These are phyloP conservation scores for Spinellus fusiger DNA, from an alignment of 192 early-diverging fungal genomes.

Conservation along the genomic window DNA sequence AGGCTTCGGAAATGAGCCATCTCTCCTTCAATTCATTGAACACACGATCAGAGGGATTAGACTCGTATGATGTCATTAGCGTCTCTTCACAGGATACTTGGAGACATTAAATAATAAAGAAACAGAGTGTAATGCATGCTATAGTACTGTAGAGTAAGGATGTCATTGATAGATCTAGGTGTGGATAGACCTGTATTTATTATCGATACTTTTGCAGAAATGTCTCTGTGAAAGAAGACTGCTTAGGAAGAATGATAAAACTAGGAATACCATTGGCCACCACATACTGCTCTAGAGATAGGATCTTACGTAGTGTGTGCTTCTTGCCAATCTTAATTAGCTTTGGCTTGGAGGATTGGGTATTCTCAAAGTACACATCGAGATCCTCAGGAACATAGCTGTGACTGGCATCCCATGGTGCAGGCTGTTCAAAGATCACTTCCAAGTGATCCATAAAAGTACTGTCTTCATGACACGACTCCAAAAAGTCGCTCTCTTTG, in stretches of 20 bases:
- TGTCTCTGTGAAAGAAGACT: constrained; percentile 49
- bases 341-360: constrained; percentile 41
- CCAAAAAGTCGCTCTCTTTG: constrained; percentile 84
- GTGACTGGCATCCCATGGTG: constrained; percentile 74
- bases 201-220: constrained; percentile 62
- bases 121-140: background rate
- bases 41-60: background rate
- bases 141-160: background rate
- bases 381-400: constrained; percentile 66
- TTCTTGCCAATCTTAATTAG: constrained; percentile 62
- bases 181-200: constrained; percentile 11
- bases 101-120: background rate
- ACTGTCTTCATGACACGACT: constrained; percentile 74
- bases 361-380: constrained; percentile 77
- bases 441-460: constrained; percentile 82
- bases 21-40: background rate
- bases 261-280: constrained; percentile 79
- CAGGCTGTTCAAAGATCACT: constrained; percentile 71
- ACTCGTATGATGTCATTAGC: background rate
- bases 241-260: constrained; percentile 82
- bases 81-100: background rate
- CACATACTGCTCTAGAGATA: constrained; percentile 59
- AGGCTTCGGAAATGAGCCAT: background rate
- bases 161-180: background rate
- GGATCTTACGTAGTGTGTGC: constrained; percentile 54